Conservation (phyloP, 345 rosid genomes). For the Syzygium oleosum region DNA sequence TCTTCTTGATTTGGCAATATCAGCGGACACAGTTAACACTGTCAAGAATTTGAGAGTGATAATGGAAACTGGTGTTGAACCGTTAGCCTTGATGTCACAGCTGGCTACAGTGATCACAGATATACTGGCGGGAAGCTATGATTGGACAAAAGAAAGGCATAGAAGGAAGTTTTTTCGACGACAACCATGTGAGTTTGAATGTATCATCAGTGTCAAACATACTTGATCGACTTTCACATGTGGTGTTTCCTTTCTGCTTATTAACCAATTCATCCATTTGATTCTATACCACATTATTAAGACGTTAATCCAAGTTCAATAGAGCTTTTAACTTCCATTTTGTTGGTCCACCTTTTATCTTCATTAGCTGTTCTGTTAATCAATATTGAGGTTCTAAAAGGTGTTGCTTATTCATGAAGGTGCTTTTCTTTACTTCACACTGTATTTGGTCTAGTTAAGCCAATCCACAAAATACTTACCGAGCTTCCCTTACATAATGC, state of each 20-base stretch:
- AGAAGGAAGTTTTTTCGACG: conserved; percentile 73
- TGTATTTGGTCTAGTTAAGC: not conserved
- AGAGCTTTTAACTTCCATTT: not conserved
- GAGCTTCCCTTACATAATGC: not conserved
- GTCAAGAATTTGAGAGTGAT: conserved; percentile 82
- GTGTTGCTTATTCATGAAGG: not conserved
- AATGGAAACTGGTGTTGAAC: conserved; percentile 96
- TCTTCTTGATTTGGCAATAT: conserved; percentile 97
- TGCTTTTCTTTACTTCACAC: not conserved
- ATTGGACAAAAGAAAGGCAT: conserved; percentile 59
- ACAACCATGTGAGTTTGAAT: conserved; percentile 58
- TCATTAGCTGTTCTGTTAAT: not conserved
- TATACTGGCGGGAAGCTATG: conserved; percentile 87
- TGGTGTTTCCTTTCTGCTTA: not conserved
- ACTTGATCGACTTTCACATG: not conserved
- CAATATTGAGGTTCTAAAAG: not conserved
- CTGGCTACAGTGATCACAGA: conserved; percentile 97
- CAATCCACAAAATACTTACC: not conserved
- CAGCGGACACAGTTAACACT: conserved; percentile 97
- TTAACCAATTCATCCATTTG: not conserved
- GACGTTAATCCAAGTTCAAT: not conserved
- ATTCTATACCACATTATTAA: not conserved
- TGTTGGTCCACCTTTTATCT: not conserved
- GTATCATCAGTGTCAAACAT: not conserved
- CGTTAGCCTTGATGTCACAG: conserved; percentile 95